Evolutionary conservation across 108 stramenopile genomes (phyloP), one percentile per base, ranked within the genome.

Genomic region (Discostella pseudostelligera): DNA sequence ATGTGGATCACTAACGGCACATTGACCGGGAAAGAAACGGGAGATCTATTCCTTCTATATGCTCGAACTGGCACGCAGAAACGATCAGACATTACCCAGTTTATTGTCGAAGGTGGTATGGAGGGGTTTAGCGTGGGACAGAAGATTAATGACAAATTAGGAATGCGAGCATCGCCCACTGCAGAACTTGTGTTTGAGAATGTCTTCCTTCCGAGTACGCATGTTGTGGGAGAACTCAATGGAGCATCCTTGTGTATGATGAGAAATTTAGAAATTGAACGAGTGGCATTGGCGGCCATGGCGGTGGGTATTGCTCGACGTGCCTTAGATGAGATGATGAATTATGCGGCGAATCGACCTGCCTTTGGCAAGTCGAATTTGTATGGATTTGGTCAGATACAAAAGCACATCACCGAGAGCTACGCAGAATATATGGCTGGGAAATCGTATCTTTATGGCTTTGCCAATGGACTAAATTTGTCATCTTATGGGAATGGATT

Each of bases 1-100:
- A 97, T 99, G 97, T 99, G 99, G 99, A 99, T 99, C 67, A 99
- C 99, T 17, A 99, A 99, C 78, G 99, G 99, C 9, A 96, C 96
- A 16, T 36, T 97, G 21, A 87, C 93, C 29, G 96, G 92, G 16
- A 67, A 81, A 19, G 80, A 79, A 26, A 91, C 92, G 4, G 99
- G 99, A 0, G 99, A 99, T 70, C 57, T 87, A 17, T 98, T 93
- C 58, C 81, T 99, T 16, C 97, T 98, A 0, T 99, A 99, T 66
- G 99, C 99, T 0, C 70, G 93, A 12, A 98, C 99, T 10, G 97
- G 92, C 36, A 47, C 73, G 12, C 78, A 79, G 24, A 59, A 49
- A 14, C 70, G 84, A 35, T 20, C 79, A 0, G 92, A 96, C 51
- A 67, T 96, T 39, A 86, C 94, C 35, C 88, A 94, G 62, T 99